phyloP scores from a whole-genome alignment of 2,329 filamentous ascomycete genomes.

The Ploettnerulaceae sp. region DNA sequence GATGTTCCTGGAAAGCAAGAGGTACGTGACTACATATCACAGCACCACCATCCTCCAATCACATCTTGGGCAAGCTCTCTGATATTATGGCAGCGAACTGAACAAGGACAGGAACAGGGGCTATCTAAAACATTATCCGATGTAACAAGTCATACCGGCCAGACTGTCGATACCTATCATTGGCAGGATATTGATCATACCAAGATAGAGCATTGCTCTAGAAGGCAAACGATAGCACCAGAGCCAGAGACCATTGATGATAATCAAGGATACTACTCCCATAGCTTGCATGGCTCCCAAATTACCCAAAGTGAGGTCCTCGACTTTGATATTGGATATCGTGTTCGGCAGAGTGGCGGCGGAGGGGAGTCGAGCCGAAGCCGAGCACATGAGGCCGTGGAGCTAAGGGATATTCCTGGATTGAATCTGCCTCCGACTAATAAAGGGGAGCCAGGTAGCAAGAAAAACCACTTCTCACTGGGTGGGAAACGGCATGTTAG shows the following conservation, averaged over 20 bases:
- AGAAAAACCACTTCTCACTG: slow-evolving; percentile 36
- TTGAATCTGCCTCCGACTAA: slow-evolving; percentile 20
- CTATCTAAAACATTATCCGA: slow-evolving; percentile 8
- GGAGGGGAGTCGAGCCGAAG: slow-evolving; percentile 11
- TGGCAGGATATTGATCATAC: slow-evolving; percentile 25
- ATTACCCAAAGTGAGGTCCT: slow-evolving; percentile 22
- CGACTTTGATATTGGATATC: slow-evolving; percentile 28
- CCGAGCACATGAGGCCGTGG: slow-evolving; percentile 13
- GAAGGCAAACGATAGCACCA: background rate
- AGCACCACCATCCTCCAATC: slow-evolving; percentile 20
- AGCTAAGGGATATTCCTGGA: slow-evolving; percentile 23
- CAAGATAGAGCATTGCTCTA: slow-evolving; percentile 10
- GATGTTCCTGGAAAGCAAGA: slow-evolving; percentile 22
- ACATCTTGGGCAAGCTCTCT: slow-evolving; percentile 23
- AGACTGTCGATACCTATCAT: slow-evolving; percentile 18
- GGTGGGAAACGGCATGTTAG: slow-evolving; percentile 50
- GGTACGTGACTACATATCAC: slow-evolving; percentile 26
- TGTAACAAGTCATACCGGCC: slow-evolving; percentile 1
- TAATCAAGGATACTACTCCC: slow-evolving; percentile 8
- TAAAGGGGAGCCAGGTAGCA: slow-evolving; percentile 10
- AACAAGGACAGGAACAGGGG: slow-evolving; percentile 15
- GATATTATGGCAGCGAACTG: slow-evolving; percentile 20
- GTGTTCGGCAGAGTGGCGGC: slow-evolving; percentile 17
- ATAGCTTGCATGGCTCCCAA: slow-evolving; percentile 26
- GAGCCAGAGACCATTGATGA: background rate